Percentiles rank a stretch among this genome's conserved stretches.
Conservation (phyloP, 352 stramenopile genomes). For the Pythium periplocum region DNA sequence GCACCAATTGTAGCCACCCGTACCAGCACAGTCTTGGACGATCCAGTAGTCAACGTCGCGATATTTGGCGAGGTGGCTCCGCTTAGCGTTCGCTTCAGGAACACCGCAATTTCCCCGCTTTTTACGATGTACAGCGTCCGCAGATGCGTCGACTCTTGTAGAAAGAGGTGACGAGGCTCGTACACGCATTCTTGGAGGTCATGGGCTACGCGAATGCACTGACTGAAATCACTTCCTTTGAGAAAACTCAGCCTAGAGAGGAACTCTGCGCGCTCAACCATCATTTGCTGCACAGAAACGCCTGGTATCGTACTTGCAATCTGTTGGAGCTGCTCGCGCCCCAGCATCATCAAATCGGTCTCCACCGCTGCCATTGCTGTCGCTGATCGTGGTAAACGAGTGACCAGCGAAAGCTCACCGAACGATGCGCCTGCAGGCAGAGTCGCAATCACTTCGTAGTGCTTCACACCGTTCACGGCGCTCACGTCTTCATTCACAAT, state of each 20-base stretch:
- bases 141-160: slow-evolving; percentile 39
- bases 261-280: slow-evolving; percentile 69
- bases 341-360: slow-evolving; percentile 68
- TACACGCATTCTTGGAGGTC: slow-evolving; percentile 54
- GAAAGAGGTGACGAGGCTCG: slow-evolving; percentile 56
- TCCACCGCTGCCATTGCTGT: slow-evolving; percentile 58
- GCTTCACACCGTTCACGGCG: slow-evolving; percentile 24
- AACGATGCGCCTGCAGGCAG: slow-evolving; percentile 64
- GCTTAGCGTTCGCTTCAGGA: slow-evolving; percentile 17
- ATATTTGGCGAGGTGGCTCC: slow-evolving; percentile 7
- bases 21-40: slow-evolving; percentile 31
- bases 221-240: slow-evolving; percentile 45
- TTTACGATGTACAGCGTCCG: slow-evolving; percentile 67
- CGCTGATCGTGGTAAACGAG: slow-evolving; percentile 59
- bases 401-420: slow-evolving; percentile 67
- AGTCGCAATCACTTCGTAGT: slow-evolving; percentile 61
- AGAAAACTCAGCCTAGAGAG: slow-evolving; percentile 56
- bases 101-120: slow-evolving; percentile 63
- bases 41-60: neutral
- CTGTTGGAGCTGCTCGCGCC: slow-evolving; percentile 42
- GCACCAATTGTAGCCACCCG: slow-evolving; percentile 67
- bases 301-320: slow-evolving; percentile 38
- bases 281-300: slow-evolving; percentile 60
- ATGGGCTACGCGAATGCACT: slow-evolving; percentile 72
- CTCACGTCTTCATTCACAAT: slow-evolving; percentile 75